Conservation (phyloP, 306 rosid genomes). For the Begonia peltatifolia region DNA sequence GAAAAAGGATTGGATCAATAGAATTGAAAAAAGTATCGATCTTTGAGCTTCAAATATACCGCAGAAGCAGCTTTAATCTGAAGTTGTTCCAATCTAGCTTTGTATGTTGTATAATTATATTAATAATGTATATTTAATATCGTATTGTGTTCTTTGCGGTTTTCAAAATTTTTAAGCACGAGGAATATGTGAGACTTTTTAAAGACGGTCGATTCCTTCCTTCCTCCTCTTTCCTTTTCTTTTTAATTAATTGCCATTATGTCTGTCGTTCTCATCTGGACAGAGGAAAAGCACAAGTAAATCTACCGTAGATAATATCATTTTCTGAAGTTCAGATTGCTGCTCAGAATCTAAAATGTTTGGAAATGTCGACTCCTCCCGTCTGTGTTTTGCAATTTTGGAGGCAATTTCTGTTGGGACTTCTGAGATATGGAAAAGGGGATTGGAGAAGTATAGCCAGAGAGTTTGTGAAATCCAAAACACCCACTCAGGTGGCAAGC, state of each 20-base stretch:
- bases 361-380: neutral
- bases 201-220: constrained; percentile 9
- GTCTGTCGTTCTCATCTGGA: constrained; percentile 8
- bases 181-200: constrained; percentile 46
- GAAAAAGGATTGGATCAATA: neutral
- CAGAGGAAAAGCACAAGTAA: constrained; percentile 85
- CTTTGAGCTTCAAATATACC: neutral
- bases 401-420: constrained; percentile 86
- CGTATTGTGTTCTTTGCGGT: neutral
- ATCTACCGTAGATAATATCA: neutral
- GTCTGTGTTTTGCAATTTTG: neutral
- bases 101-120: neutral
- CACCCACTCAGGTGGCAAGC: constrained; percentile 49
- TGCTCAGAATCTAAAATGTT: no score
- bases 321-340: neutral
- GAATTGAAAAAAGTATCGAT: neutral
- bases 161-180: constrained; percentile 43
- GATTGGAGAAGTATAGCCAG: constrained; percentile 92
- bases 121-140: neutral
- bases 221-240: constrained; percentile 7
- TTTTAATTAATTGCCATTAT: constrained; percentile 8
- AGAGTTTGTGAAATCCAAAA: constrained; percentile 47
- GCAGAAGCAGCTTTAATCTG: neutral
- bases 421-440: constrained; percentile 74
- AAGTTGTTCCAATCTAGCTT: neutral